These are phyloP conservation scores for Microbotryomycetes sp. DNA, from an alignment of 1,284 basidiomycete genomes.

Conservation along the genomic window DNA sequence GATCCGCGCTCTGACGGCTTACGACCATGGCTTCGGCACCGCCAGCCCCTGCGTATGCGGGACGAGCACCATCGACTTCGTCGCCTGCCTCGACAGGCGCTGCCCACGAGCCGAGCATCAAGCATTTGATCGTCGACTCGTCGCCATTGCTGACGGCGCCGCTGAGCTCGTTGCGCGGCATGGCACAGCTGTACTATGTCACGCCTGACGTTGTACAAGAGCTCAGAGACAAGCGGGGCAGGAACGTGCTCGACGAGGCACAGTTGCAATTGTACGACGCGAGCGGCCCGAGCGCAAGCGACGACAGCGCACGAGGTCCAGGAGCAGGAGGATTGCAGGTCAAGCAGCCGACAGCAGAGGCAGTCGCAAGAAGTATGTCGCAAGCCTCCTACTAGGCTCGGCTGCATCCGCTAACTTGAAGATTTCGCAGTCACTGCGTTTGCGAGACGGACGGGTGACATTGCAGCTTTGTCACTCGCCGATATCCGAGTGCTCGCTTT, in stretches of 20 bases:
- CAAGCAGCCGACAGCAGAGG: conserved; percentile 61
- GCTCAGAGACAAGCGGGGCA: conserved; percentile 73
- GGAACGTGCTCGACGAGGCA: conserved; percentile 74
- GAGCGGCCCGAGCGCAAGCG: conserved; percentile 57
- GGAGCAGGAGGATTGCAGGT: conserved; percentile 45
- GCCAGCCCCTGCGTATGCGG: background rate
- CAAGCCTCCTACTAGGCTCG: background rate
- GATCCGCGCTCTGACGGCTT: no score
- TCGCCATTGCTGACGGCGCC: conserved; percentile 62
- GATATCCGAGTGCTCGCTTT: conserved; percentile 84
- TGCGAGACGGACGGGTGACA: conserved; percentile 95
- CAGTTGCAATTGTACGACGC: conserved; percentile 51
- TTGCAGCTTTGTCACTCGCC: conserved; percentile 79
- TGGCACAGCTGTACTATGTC: conserved; percentile 74
- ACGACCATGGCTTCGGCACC: conserved; percentile 5
- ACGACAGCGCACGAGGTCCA: background rate
- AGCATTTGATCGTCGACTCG: conserved; percentile 79
- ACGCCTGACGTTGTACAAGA: conserved; percentile 83
- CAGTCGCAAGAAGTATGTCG: conserved; percentile 64
- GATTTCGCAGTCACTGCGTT: conserved; percentile 64
- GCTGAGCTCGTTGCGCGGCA: conserved; percentile 70
- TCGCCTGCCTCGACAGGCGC: background rate
- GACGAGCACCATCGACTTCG: background rate
- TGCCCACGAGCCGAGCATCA: conserved; percentile 44
- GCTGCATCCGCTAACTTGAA: background rate